A percentile compares a stretch with the other conserved stretches of the same genome.
These are phyloP conservation scores for Arthrobotrys iridis DNA, from an alignment of 2,329 filamentous ascomycete genomes.

Conservation along the genomic window DNA sequence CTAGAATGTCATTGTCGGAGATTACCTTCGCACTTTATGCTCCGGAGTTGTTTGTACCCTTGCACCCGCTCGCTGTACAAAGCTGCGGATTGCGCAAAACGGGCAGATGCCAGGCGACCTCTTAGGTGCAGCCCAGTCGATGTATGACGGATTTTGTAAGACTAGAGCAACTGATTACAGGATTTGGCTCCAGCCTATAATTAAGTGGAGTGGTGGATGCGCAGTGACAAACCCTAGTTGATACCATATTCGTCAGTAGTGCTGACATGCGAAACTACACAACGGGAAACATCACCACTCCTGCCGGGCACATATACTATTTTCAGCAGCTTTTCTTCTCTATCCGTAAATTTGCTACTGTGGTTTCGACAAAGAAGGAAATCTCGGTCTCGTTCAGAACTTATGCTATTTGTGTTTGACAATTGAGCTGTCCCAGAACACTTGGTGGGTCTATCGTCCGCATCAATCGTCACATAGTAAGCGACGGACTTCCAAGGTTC, in stretches of 20 bases:
- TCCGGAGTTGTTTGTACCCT: slow-evolving; percentile 10
- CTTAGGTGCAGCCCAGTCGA: slow-evolving; percentile 2
- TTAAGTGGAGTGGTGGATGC: slow-evolving; percentile 51
- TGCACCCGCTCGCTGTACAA: slow-evolving; percentile 22
- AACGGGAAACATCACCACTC: slow-evolving; percentile 40
- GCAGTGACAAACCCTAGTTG: slow-evolving; percentile 49
- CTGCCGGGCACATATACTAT: slow-evolving; percentile 40
- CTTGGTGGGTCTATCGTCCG: slow-evolving; percentile 22
- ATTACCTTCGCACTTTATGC: slow-evolving; percentile 30
- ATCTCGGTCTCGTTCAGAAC: slow-evolving; percentile 16
- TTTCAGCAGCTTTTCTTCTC: slow-evolving; percentile 42
- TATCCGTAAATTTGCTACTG: slow-evolving; percentile 25
- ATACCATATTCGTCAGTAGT: slow-evolving; percentile 52
- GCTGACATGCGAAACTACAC: slow-evolving; percentile 53
- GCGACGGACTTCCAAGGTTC: slow-evolving; percentile 20
- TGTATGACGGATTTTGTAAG: slow-evolving; percentile 41
- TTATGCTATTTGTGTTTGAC: slow-evolving; percentile 51
- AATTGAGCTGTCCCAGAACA: background rate
- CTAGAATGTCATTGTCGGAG: slow-evolving; percentile 12
- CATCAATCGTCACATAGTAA: slow-evolving; percentile 41
- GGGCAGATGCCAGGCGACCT: slow-evolving; percentile 11
- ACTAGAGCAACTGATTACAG: slow-evolving; percentile 44
- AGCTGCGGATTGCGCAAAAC: slow-evolving; percentile 43
- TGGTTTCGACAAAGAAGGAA: slow-evolving; percentile 33
- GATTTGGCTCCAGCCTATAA: slow-evolving; percentile 42